Base-by-base conservation (phyloP, 2,329 filamentous ascomycete genomes). In the Cordyceps cicadae region DNA sequence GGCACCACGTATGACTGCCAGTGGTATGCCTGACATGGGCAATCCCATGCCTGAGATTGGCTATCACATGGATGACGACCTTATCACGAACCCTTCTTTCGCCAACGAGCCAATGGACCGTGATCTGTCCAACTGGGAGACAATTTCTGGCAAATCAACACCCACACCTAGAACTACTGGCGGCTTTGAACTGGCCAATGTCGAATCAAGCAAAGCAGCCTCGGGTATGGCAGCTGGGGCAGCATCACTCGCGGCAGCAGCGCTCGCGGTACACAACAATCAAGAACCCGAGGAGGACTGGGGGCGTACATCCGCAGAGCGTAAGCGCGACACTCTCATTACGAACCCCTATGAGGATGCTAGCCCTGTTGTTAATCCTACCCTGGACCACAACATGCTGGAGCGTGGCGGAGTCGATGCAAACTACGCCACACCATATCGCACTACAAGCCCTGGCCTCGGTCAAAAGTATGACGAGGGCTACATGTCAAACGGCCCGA, bases 41-140 rank as follows among this genome's bases (percentile, higher is more conserved):
- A 80, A 92, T 66, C 87, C 88, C 5, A 83, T 92, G 77, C 90
- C 88, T 0, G 91, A 92, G 69, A 86, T 89, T 67, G 90, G 88
- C 4, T 88, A 90, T 43, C 43, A 57, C 65, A 66, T 75, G 1
- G 78, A 81, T 12, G 81, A 84, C 43, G 91, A 95, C 63, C 81
- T 90, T 17, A 87, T 85, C 51, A 96, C 92, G 19, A 95, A 95
- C 69, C 91, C 91, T 3, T 96, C 92, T 0, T 81, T 92, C 54
- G 85, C 95, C 46, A 83, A 92, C 65, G 90, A 89, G 19, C 87
- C 87, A 1, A 82, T 88, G 54, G 86, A 84, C 55, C 60, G 64
- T 19, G 64, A 62, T 7, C 64, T 66, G 21, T 48, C 56, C n/a
- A 55, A 60, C 29, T 62, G 61, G 39, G 79, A 81, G 54, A 76